phyloP scores from a whole-genome alignment of 192 early-diverging fungal species.

The Rhizoclosmatium sp. region DNA sequence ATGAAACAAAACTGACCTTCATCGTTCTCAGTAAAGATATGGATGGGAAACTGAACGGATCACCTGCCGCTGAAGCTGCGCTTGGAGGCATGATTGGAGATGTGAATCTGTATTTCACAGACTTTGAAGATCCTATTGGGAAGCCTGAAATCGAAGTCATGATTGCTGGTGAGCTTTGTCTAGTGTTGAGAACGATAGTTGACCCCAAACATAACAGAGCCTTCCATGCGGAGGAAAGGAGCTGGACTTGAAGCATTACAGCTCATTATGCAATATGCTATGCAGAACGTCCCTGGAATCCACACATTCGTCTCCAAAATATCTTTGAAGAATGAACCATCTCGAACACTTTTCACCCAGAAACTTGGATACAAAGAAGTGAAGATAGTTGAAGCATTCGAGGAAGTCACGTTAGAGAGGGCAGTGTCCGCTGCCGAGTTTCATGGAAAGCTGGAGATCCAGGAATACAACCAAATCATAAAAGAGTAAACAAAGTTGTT shows the following conservation, averaged over 20 bases:
- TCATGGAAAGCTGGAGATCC: neutral
- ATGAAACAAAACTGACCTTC: conserved; percentile 68
- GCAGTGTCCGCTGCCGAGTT: neutral
- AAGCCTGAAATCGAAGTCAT: conserved; percentile 91
- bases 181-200: too few species aligned
- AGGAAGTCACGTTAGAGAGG: conserved; percentile 70
- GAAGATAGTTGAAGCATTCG: conserved; percentile 64
- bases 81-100: conserved; percentile 87
- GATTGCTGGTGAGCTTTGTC: conserved; percentile 77
- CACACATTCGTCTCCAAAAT: conserved; percentile 71
- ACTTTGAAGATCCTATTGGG: conserved; percentile 67
- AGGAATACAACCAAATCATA: neutral
- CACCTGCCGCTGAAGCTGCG: neutral
- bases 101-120: conserved; percentile 93
- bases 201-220: neutral
- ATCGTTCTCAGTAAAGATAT: conserved; percentile 39
- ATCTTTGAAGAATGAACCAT: conserved; percentile 66
- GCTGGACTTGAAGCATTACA: conserved; percentile 61
- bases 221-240: conserved; percentile 56
- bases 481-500: conserved; percentile 1
- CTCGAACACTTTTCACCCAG: conserved; percentile 64
- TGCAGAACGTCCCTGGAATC: conserved; percentile 52
- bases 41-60: conserved; percentile 37
- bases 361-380: conserved; percentile 67
- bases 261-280: conserved; percentile 73